phyloP scores from a whole-genome alignment of 2,329 filamentous ascomycete species.

The Trichoderma sp. region DNA sequence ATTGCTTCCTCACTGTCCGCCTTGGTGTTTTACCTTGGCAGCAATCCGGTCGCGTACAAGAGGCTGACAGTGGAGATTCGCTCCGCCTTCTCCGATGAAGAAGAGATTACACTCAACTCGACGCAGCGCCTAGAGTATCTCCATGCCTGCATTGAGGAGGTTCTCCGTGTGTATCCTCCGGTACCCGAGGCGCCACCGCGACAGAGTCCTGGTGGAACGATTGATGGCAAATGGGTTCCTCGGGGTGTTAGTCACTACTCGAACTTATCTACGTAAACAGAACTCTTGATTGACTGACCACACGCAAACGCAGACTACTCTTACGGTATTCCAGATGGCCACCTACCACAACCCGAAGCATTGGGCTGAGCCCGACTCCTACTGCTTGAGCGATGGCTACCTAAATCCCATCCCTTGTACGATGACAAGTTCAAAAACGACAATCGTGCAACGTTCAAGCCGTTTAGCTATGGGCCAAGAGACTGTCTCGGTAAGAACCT shows the following conservation, averaged over 20 bases:
- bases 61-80: conserved; percentile 44
- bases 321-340: conserved; percentile 50
- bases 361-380: conserved; percentile 50
- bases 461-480: conserved; percentile 45
- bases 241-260: conserved; percentile 38
- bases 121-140: conserved; percentile 42
- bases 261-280: conserved; percentile 37
- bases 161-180: conserved; percentile 46
- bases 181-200: conserved; percentile 37
- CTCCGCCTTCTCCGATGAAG: conserved; percentile 38
- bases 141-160: conserved; percentile 47
- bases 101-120: conserved; percentile 45
- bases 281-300: not conserved
- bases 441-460: conserved; percentile 41
- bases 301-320: conserved; percentile 40
- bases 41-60: conserved; percentile 37
- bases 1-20: conserved; percentile 40
- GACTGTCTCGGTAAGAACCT: conserved; percentile 48
- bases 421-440: conserved; percentile 47
- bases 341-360: conserved; percentile 48
- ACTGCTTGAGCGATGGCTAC: conserved; percentile 52
- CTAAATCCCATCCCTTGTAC: conserved; percentile 35
- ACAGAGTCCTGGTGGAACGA: conserved; percentile 38
- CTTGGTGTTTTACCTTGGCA: conserved; percentile 38
- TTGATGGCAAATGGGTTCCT: conserved; percentile 42